phyloP scores from a whole-genome alignment of 495 filamentous ascomycete genomes.

The Talaromyces nanjingensis region DNA sequence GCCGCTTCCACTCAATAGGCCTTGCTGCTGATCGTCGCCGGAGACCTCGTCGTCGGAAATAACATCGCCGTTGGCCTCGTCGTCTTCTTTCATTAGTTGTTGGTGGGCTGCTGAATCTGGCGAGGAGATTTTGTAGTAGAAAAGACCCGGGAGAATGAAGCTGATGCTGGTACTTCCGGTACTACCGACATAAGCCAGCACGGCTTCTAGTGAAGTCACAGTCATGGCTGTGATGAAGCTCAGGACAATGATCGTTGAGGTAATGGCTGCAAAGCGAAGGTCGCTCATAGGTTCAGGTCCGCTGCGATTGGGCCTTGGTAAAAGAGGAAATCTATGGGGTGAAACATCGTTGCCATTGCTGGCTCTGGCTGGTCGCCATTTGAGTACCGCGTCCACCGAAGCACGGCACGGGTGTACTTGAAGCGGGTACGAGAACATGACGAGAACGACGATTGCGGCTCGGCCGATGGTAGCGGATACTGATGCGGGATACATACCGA shows the following conservation, averaged over 20 bases:
- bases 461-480: slow-evolving; percentile 84
- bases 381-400: slow-evolving; percentile 83
- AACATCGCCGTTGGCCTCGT: slow-evolving; percentile 48
- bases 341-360: slow-evolving; percentile 32
- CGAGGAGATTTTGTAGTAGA: slow-evolving; percentile 95
- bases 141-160: slow-evolving; percentile 91
- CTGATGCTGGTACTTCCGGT: slow-evolving; percentile 92
- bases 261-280: slow-evolving; percentile 81
- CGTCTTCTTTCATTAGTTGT: slow-evolving; percentile 80
- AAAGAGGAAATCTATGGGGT: slow-evolving; percentile 38
- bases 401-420: slow-evolving; percentile 94
- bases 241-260: slow-evolving; percentile 72
- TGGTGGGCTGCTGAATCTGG: slow-evolving; percentile 80
- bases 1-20: slow-evolving; percentile 21
- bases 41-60: slow-evolving; percentile 39
- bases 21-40: slow-evolving; percentile 31
- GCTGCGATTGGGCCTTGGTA: slow-evolving; percentile 25
- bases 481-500: slow-evolving; percentile 81
- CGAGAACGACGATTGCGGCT: slow-evolving; percentile 90
- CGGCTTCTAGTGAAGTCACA: slow-evolving; percentile 80
- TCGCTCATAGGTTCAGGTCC: slow-evolving; percentile 65
- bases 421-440: slow-evolving; percentile 94
- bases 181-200: slow-evolving; percentile 90
- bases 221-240: slow-evolving; percentile 85
- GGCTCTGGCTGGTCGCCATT: slow-evolving; percentile 70